phyloP scores from a whole-genome alignment of 2,329 filamentous ascomycete genomes.

The Lojkania enalia region DNA sequence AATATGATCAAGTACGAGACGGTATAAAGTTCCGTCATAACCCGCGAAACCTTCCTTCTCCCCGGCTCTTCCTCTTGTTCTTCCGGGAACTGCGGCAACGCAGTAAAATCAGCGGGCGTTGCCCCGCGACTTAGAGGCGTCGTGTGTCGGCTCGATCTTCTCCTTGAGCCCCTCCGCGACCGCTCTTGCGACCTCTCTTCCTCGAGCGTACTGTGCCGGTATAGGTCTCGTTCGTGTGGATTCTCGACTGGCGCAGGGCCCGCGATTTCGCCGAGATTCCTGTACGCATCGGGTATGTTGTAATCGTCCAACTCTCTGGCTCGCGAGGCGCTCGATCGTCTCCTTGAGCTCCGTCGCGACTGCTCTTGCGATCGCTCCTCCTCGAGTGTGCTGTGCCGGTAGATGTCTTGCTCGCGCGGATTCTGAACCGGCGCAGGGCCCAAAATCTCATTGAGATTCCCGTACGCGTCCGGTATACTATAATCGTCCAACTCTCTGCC shows the following conservation, averaged over 20 bases:
- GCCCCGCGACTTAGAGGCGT: slow-evolving; percentile 5
- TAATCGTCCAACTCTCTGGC: slow-evolving; percentile 19
- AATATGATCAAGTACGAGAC: slow-evolving; percentile 84
- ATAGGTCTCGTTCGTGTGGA: slow-evolving; percentile 43
- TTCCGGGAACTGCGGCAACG: slow-evolving; percentile 23
- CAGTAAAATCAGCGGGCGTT: slow-evolving; percentile 30
- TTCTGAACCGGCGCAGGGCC: slow-evolving; percentile 52
- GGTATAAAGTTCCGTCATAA: slow-evolving; percentile 58
- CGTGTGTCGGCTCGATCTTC: slow-evolving; percentile 6
- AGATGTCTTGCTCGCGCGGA: slow-evolving; percentile 42
- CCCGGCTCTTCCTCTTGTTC: background rate
- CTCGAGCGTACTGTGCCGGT: slow-evolving; percentile 20
- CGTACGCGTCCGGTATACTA: slow-evolving; percentile 24
- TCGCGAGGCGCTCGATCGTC: slow-evolving; percentile 9
- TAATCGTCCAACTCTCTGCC: slow-evolving; percentile 20
- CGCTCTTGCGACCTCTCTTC: slow-evolving; percentile 18
- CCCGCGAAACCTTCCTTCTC: slow-evolving; percentile 25
- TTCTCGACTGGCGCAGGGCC: slow-evolving; percentile 52
- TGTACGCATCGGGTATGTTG: slow-evolving; percentile 23
- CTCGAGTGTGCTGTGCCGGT: slow-evolving; percentile 21
- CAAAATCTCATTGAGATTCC: slow-evolving; percentile 31
- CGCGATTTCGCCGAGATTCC: slow-evolving; percentile 32
- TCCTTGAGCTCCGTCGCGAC: background rate
- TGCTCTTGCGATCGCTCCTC: slow-evolving; percentile 18
- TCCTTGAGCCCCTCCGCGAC: background rate